Percentiles rank a stretch among this genome's conserved stretches.
Evolutionary conservation across 345 rosid species (phyloP).

Genomic region (Populus pruinosa): DNA sequence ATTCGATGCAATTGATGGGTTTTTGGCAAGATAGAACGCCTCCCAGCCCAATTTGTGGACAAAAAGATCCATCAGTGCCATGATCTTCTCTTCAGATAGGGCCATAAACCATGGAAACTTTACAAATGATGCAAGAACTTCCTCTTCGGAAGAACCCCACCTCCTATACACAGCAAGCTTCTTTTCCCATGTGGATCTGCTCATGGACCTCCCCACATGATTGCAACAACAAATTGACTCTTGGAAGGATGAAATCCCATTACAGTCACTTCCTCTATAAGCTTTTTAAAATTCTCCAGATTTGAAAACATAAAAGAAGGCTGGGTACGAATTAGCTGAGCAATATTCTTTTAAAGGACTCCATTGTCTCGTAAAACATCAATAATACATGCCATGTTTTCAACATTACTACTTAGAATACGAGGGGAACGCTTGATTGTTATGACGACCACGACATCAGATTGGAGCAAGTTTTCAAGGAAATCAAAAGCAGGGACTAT

Average conservation of each 20-base stretch:
- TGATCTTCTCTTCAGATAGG: slow-evolving; percentile 25
- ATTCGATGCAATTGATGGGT: background rate
- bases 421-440: background rate
- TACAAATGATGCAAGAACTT: slow-evolving; percentile 15
- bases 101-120: slow-evolving; percentile 20
- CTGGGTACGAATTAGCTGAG: background rate
- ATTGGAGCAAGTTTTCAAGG: background rate
- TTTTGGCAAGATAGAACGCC: background rate
- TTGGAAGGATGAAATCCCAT: slow-evolving; percentile 48
- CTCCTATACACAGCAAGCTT: slow-evolving; percentile 13
- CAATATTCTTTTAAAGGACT: slow-evolving; percentile 16
- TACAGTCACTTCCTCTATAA: slow-evolving; percentile 26
- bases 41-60: slow-evolving; percentile 27
- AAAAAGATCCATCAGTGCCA: slow-evolving; percentile 16
- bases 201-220: slow-evolving; percentile 8
- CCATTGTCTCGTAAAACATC: slow-evolving; percentile 23
- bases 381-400: background rate
- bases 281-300: background rate
- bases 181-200: slow-evolving; percentile 17
- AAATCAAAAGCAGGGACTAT: slow-evolving; percentile 10
- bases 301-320: background rate
- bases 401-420: background rate
- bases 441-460: background rate
- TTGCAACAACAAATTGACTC: slow-evolving; percentile 37
- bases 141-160: slow-evolving; percentile 34